phyloP scores from a whole-genome alignment of 352 stramenopile species.

The Phytophthora agathidicida region DNA sequence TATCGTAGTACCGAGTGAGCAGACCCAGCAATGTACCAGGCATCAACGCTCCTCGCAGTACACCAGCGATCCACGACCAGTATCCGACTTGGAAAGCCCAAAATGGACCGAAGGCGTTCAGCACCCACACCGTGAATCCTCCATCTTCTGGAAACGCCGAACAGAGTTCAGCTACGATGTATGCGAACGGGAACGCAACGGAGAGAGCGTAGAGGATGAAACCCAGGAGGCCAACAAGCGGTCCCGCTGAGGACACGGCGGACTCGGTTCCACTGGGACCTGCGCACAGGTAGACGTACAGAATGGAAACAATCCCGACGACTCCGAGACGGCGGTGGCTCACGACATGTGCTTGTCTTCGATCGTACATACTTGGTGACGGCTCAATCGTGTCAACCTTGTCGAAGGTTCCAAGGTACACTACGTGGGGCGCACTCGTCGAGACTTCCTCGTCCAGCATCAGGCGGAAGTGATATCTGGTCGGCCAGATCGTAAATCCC shows the following conservation, averaged over 20 bases:
- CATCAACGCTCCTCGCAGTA: conserved; percentile 56
- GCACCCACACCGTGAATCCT: conserved; percentile 90
- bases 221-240: conserved; percentile 77
- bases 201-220: conserved; percentile 89
- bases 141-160: conserved; percentile 86
- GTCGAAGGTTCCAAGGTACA: conserved; percentile 35
- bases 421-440: neutral
- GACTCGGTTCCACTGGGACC: conserved; percentile 41
- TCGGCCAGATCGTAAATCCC: conserved; percentile 13
- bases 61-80: conserved; percentile 83
- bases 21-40: conserved; percentile 60
- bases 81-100: conserved; percentile 82
- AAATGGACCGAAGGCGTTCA: conserved; percentile 89
- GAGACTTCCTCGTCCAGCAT: conserved; percentile 23
- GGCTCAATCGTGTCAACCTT: conserved; percentile 43
- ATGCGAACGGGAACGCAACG: conserved; percentile 88
- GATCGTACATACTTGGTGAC: conserved; percentile 32
- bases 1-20: conserved; percentile 39
- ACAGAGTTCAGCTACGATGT: conserved; percentile 92
- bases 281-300: conserved; percentile 45
- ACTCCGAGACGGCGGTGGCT: conserved; percentile 42
- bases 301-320: conserved; percentile 34
- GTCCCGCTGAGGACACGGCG: conserved; percentile 37
- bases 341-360: conserved; percentile 1
- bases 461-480: conserved; percentile 18